Conservation (phyloP, 1,139 yeast genomes). For the Yamadazyma friedrichii region DNA sequence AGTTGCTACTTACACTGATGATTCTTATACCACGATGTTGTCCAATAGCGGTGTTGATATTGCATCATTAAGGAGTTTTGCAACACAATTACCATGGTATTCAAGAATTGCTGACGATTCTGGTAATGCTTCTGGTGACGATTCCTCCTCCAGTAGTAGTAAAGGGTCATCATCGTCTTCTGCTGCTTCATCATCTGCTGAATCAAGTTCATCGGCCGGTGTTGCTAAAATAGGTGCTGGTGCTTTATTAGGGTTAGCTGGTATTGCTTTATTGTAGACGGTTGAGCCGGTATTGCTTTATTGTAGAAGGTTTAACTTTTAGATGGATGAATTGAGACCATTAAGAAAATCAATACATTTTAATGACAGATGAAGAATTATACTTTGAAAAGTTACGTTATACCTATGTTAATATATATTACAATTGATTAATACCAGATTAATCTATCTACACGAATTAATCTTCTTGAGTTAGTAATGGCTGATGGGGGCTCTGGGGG, state of each 20-base stretch:
- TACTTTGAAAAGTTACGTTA: neutral
- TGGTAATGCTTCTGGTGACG: constrained; percentile 12
- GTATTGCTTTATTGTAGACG: constrained; percentile 32
- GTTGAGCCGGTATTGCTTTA: constrained; percentile 21
- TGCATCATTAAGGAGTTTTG: constrained; percentile 29
- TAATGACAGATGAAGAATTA: no score
- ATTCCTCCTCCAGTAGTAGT: neutral
- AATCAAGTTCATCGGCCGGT: constrained; percentile 10
- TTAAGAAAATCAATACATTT: no score
- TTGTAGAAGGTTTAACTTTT: constrained; percentile 18
- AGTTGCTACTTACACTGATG: constrained; percentile 42
- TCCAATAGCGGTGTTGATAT: constrained; percentile 24
- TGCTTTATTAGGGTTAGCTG: constrained; percentile 35
- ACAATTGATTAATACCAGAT: neutral
- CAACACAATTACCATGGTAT: constrained; percentile 46
- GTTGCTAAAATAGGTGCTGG: constrained; percentile 24
- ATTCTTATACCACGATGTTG: constrained; percentile 40
- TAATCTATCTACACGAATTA: neutral
- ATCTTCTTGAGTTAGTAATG: no score
- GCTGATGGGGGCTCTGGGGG: no score
- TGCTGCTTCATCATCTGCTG: constrained; percentile 7
- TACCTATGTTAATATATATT: neutral
- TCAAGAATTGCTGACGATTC: constrained; percentile 25
- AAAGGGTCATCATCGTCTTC: constrained; percentile 10
- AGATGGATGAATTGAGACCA: no score